Evolutionary conservation across 495 filamentous ascomycete genomes (phyloP), one percentile per base, ranked within the genome.

Genomic region (Aspergillus taichungensis): DNA sequence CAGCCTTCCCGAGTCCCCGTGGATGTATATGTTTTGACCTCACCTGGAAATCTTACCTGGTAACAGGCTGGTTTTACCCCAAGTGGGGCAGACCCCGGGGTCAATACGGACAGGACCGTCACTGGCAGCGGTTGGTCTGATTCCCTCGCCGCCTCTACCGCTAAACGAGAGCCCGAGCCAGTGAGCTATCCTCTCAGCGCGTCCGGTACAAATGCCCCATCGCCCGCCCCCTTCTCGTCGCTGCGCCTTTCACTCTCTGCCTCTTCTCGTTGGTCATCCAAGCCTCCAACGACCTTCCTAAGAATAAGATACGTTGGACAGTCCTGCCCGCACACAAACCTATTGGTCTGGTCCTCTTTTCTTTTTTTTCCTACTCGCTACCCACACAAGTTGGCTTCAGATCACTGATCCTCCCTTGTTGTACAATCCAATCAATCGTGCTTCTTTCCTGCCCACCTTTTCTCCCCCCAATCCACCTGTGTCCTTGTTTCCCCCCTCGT

Each of bases 201-300:
- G 40, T 42, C 45, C 50, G 50, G 55, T 70, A 71, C 66, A 73
- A 69, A 69, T 71, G 64, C 67, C 61, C 67, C 66, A 68, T 71
- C 66, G 52, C 60, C 63, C 65, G 61, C 64, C 56, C 56, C 53
- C 63, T 67, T 61, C 61, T 65, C 40, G 37, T 58, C 52, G 52
- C 52, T 59, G 55, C 62, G 57, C 55, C 60, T 62, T 69, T 60
- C 52, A 60, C 55, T 56, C 54, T 64, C 64, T 68, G 66, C 64
- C 64, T 52, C 53, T 56, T 69, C 68, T 71, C 66, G 68, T 71
- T 71, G 68, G 66, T 67, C 60, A 57, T 66, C 66, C 62, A 51
- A 24, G 48, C 51, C 52, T 55, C 54, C 60, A 59, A 51, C 53
- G 51, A 52, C 56, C 52, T 53, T 56, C 46, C 46, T 53, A 54